Evolutionary conservation across 1,284 basidiomycete genomes (phyloP).

Genomic region (Chondrostereum purpureum): DNA sequence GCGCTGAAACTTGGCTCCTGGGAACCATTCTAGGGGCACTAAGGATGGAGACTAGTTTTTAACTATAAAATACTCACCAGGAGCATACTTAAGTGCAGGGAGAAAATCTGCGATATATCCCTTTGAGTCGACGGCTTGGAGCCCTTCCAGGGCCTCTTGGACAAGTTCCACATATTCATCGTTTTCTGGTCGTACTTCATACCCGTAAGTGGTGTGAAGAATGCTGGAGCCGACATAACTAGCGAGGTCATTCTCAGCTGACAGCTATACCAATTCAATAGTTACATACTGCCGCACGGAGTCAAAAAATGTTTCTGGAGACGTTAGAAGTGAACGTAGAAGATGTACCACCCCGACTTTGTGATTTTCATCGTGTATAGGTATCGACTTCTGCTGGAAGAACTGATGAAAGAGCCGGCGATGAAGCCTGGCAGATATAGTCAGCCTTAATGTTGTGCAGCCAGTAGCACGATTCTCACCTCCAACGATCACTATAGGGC

Average conservation of each 20-base stretch:
- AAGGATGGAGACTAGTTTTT: constrained; percentile 15
- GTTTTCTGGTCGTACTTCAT: neutral
- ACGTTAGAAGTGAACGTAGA: neutral
- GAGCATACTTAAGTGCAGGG: constrained; percentile 1
- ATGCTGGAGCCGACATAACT: constrained; percentile 4
- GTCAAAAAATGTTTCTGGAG: neutral
- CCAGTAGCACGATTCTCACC: neutral
- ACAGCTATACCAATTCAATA: neutral
- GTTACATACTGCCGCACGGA: neutral
- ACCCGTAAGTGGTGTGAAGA: constrained; percentile 1
- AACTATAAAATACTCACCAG: constrained; percentile 5
- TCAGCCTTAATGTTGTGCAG: neutral
- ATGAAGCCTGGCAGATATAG: constrained; percentile 10
- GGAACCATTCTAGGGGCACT: constrained; percentile 20
- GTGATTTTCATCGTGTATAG: neutral
- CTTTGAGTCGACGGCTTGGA: too few species aligned
- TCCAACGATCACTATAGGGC: constrained; percentile 2
- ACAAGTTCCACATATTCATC: constrained; percentile 1
- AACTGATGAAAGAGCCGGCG: constrained; percentile 21
- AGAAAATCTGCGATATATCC: neutral
- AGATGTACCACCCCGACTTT: neutral
- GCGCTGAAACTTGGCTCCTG: constrained; percentile 25
- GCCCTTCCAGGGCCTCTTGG: neutral
- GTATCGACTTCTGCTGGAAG: constrained; percentile 4
- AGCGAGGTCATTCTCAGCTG: neutral